Conservation (phyloP, 768 basidiomycete genomes). For the Suillus cothurnatus region DNA sequence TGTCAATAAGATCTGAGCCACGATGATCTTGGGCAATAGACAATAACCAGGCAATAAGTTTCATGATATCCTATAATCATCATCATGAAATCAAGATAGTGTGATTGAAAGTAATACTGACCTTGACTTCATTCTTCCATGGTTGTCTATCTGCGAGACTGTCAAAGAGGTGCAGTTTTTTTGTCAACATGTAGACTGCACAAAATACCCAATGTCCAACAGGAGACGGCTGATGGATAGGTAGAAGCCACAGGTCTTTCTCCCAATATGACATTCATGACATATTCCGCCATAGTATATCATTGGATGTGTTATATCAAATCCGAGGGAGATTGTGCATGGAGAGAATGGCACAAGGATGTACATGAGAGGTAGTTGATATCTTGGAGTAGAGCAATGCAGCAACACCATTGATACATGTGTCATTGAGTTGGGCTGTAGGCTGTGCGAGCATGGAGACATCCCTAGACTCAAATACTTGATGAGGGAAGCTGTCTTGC, state of each 20-base stretch:
- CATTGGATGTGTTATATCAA: constrained; percentile 5
- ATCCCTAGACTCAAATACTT: constrained; percentile 11
- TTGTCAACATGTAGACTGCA: too few species aligned
- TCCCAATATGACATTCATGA: constrained; percentile 28
- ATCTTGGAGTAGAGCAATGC: constrained; percentile 9
- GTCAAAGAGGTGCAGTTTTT: too few species aligned
- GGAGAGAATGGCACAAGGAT: constrained; percentile 12
- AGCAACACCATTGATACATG: constrained; percentile 15
- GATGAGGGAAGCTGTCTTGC: neutral
- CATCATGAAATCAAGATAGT: too few species aligned
- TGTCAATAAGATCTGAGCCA: too few species aligned
- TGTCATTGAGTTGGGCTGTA: constrained; percentile 15
- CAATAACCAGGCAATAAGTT: too few species aligned
- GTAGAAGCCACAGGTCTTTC: constrained; percentile 37
- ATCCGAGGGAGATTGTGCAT: constrained; percentile 12
- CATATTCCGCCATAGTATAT: constrained; percentile 25
- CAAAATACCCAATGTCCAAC: too few species aligned
- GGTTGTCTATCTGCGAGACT: too few species aligned
- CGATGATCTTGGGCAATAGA: too few species aligned
- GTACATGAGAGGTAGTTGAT: neutral
- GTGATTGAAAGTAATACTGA: too few species aligned
- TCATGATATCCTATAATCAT: too few species aligned
- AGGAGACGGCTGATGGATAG: constrained; percentile 35
- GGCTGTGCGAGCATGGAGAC: constrained; percentile 9
- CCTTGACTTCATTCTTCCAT: too few species aligned